A percentile compares a stretch with the other conserved stretches of the same genome.
These are phyloP conservation scores for Xylaria sp. DNA, from an alignment of 2,329 filamentous ascomycete genomes.

Conservation along the genomic window DNA sequence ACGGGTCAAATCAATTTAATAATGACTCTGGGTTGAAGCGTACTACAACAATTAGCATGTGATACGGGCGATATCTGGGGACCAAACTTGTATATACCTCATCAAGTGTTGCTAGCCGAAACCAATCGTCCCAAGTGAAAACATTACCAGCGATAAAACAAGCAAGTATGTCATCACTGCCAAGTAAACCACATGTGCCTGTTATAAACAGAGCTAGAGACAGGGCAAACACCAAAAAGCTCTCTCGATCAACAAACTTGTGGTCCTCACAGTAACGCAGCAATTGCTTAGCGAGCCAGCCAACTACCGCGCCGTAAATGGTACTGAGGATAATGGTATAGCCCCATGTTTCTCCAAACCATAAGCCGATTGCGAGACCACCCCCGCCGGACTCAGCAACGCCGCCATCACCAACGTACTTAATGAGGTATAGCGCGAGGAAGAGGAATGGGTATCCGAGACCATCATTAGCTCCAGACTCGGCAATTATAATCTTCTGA, in stretches of 20 bases:
- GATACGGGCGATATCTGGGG: background rate
- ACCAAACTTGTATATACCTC: constrained; percentile 59
- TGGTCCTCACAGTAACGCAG: constrained; percentile 86
- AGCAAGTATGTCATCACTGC: constrained; percentile 88
- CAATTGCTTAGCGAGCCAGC: constrained; percentile 83
- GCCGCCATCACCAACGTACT: constrained; percentile 73
- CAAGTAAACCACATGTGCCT: constrained; percentile 87
- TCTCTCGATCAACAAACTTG: constrained; percentile 86
- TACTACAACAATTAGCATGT: constrained; percentile 41
- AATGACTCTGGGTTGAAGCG: constrained; percentile 11
- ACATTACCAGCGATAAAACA: constrained; percentile 93
- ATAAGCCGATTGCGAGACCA: constrained; percentile 76
- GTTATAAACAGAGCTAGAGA: constrained; percentile 87
- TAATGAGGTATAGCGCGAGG: constrained; percentile 83
- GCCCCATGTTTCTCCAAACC: constrained; percentile 87
- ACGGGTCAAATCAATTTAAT: background rate
- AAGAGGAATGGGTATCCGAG: constrained; percentile 91
- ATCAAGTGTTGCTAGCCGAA: constrained; percentile 86
- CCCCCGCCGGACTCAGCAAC: constrained; percentile 67
- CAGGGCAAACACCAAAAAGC: constrained; percentile 87
- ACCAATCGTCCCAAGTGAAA: constrained; percentile 96
- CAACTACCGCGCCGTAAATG: constrained; percentile 79
- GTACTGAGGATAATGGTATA: constrained; percentile 85
- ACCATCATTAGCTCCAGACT: constrained; percentile 91
- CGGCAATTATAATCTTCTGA: constrained; percentile 82